Conservation (phyloP, 805 yeast species). For the Pichia deserticola region DNA sequence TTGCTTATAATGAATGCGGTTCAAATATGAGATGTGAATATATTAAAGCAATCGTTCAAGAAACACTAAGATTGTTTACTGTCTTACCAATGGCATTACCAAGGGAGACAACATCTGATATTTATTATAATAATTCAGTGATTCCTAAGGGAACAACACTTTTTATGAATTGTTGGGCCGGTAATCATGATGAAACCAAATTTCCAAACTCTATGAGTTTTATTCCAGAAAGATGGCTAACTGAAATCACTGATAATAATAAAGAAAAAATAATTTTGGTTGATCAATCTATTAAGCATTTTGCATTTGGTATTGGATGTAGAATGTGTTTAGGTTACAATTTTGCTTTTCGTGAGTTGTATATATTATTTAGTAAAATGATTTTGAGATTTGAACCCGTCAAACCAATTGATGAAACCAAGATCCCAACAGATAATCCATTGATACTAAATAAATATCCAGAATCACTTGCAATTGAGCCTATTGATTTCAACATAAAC, state of each 20-base stretch:
- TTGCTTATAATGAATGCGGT: constrained; percentile 23
- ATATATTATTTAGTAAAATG: constrained; percentile 46
- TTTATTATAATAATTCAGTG: constrained; percentile 31
- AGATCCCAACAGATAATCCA: constrained; percentile 34
- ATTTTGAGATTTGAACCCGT: constrained; percentile 33
- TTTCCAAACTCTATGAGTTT: constrained; percentile 41
- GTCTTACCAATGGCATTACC: constrained; percentile 67
- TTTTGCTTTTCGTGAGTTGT: constrained; percentile 59
- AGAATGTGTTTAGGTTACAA: constrained; percentile 66
- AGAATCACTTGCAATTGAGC: constrained; percentile 57
- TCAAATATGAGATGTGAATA: constrained; percentile 35
- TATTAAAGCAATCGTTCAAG: constrained; percentile 52
- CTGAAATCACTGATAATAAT: constrained; percentile 9
- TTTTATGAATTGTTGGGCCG: constrained; percentile 63
- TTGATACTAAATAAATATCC: constrained; percentile 45
- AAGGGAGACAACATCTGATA: constrained; percentile 45
- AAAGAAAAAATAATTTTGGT: background rate
- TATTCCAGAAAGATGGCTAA: constrained; percentile 38
- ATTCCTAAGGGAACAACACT: constrained; percentile 53
- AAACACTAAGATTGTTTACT: constrained; percentile 53
- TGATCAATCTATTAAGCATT: constrained; percentile 27
- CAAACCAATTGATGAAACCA: constrained; percentile 25
- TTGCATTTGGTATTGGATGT: constrained; percentile 64
- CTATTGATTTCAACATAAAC: constrained; percentile 33
- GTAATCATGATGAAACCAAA: constrained; percentile 49